Base-by-base conservation (phyloP, 2,329 filamentous ascomycete genomes). In the Sporothrix brasiliensis region DNA sequence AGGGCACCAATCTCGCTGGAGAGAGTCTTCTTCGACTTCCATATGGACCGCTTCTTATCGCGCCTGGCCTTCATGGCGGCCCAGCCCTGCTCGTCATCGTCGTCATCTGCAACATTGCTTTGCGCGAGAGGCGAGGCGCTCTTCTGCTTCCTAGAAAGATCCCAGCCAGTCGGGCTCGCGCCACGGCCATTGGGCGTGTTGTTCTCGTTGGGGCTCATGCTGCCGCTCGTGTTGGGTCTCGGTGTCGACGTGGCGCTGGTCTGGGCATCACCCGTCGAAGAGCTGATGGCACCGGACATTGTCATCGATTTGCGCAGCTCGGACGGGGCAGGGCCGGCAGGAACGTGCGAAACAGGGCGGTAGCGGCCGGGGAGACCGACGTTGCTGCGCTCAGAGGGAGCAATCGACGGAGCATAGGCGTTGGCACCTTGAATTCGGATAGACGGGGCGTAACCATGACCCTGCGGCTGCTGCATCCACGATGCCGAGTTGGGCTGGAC, bases 381-480 rank as follows among this genome's bases (percentile, higher is more conserved):
- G 78, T 96, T 98, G 84, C 94, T 98, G 72, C 95, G 91, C 81
- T 98, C 95, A 5, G 93, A 97, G 0, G 95, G 95, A 2, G 95
- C 94, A 74, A 99, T 97, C 0, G 94, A 98, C 0, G 93, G 89
- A 0, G 93, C 87, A 80, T 98, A 98, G 10, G 88, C 89, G 67
- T 74, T 73, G 50, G 80, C 79, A 61, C 82, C 86, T 79, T 81
- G 83, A 69, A 79, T 75, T 70, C 79, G 80, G 67, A 87, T 83
- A 14, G 86, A 87, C 4, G 85, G 85, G 19, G 84, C 79, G 74
- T 84, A 86, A 7, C 81, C 79, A 21, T 78, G 74, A 4, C 79
- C 81, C 56, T 75, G 78, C 49, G 80, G 39, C 10, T 80, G 83
- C 70, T 86, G 85, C 60, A 88, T 81, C 82, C 87, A 88, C 1